A percentile compares a stretch with the other conserved stretches of the same genome.
Conservation (phyloP, 768 basidiomycete genomes). For the Gelatoporia subvermispora region DNA sequence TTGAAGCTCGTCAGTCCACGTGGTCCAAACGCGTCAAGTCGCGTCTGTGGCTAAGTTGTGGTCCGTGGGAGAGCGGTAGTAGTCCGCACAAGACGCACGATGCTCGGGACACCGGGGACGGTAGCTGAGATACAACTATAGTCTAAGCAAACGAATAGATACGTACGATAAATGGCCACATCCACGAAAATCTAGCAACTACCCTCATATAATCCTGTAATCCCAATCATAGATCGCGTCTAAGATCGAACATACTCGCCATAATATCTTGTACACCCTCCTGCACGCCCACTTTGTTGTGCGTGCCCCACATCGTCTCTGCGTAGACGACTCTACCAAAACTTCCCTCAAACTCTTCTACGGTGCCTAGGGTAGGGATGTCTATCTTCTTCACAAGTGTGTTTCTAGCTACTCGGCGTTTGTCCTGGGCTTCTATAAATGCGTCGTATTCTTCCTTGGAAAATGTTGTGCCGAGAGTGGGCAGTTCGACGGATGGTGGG, state of each 20-base stretch:
- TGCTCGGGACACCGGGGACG: too few relatives aligned
- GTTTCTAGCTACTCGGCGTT: constrained; percentile 37
- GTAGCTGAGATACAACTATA: too few relatives aligned
- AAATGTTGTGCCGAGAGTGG: constrained; percentile 24
- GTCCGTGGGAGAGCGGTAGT: too few relatives aligned
- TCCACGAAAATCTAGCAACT: too few relatives aligned
- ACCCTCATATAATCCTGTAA: too few relatives aligned
- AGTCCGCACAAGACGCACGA: too few relatives aligned
- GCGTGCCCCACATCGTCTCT: constrained; percentile 53
- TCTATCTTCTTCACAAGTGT: constrained; percentile 40
- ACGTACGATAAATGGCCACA: too few relatives aligned
- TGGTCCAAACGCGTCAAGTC: too few relatives aligned
- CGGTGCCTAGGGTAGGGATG: constrained; percentile 44
- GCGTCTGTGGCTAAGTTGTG: too few relatives aligned
- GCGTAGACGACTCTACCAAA: constrained; percentile 46
- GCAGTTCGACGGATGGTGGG: constrained; percentile 41
- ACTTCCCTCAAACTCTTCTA: constrained; percentile 49
- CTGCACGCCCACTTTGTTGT: constrained; percentile 51
- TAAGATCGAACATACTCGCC: constrained; percentile 23
- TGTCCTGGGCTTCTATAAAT: constrained; percentile 34
- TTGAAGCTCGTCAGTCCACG: too few relatives aligned
- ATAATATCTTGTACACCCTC: constrained; percentile 68
- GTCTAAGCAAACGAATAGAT: too few relatives aligned
- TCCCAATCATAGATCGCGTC: background rate
- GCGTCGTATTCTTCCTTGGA: constrained; percentile 40